A percentile compares a stretch with the other conserved stretches of the same genome.
phyloP scores from a whole-genome alignment of 140 eudicot species.

The Stevia rebaudiana region DNA sequence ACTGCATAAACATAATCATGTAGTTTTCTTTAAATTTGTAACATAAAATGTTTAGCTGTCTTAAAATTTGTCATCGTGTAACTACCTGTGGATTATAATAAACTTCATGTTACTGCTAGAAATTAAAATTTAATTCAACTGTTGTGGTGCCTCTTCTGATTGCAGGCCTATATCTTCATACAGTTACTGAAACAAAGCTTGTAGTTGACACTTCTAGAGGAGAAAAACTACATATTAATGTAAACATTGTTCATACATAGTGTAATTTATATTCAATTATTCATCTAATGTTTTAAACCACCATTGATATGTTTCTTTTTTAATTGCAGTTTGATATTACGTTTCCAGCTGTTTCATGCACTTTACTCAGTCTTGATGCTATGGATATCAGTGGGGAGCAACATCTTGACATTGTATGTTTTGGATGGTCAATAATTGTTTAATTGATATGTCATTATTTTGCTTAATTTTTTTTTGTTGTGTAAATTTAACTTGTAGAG shows the following conservation, averaged over 20 bases:
- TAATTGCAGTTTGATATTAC: conserved; percentile 85
- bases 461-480: neutral
- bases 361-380: conserved; percentile 82
- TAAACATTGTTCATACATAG: conserved; percentile 18
- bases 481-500: conserved; percentile 45
- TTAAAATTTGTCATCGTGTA: neutral
- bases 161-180: conserved; percentile 77
- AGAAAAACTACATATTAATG: conserved; percentile 72
- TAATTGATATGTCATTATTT: neutral
- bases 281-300: conserved; percentile 4
- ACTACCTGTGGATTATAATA: neutral
- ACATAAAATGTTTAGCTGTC: neutral
- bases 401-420: conserved; percentile 86
- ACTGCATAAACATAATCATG: neutral
- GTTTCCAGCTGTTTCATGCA: conserved; percentile 82
- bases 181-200: conserved; percentile 79
- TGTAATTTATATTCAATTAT: conserved; percentile 6
- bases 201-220: conserved; percentile 96
- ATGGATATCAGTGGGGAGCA: conserved; percentile 98
- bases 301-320: conserved; percentile 10
- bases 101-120: neutral
- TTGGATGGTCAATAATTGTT: neutral
- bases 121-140: neutral
- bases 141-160: conserved; percentile 17
- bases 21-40: neutral